These are phyloP conservation scores for Hemileia vastatrix DNA, from an alignment of 1,284 basidiomycete genomes.

Conservation along the genomic window DNA sequence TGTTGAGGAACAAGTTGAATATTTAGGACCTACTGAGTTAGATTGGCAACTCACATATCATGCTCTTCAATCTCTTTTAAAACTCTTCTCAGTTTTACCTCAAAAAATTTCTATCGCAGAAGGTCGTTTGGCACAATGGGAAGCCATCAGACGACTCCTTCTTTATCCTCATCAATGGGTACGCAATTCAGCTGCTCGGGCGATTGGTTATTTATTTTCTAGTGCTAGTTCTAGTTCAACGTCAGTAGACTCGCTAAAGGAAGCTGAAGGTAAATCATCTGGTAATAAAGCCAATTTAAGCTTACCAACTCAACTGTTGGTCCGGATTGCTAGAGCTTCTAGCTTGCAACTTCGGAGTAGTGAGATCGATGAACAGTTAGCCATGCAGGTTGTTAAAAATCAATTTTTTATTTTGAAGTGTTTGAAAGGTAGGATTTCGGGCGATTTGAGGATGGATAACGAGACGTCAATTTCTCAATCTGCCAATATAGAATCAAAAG, in stretches of 20 bases:
- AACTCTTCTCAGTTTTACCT: constrained; percentile 49
- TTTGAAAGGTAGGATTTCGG: too few relatives aligned
- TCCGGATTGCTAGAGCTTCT: constrained; percentile 64
- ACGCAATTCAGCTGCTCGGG: constrained; percentile 65
- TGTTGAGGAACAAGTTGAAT: constrained; percentile 48
- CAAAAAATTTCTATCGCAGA: constrained; percentile 46
- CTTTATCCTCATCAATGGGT: constrained; percentile 94
- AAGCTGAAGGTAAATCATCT: constrained; percentile 20
- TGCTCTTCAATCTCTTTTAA: constrained; percentile 57
- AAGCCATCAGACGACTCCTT: constrained; percentile 57
- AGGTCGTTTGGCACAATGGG: constrained; percentile 54
- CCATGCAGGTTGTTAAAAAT: constrained; percentile 85
- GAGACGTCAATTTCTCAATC: too few relatives aligned
- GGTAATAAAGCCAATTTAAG: constrained; percentile 7
- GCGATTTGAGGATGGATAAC: too few relatives aligned
- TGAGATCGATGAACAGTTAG: constrained; percentile 64
- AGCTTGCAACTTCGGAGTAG: constrained; percentile 72
- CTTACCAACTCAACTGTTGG: constrained; percentile 48
- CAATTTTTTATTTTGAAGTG: constrained; percentile 81
- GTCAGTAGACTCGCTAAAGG: too few relatives aligned
- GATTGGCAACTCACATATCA: constrained; percentile 83
- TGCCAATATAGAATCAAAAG: too few relatives aligned
- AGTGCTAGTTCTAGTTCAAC: too few relatives aligned
- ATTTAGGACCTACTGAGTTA: constrained; percentile 37
- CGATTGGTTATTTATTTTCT: constrained; percentile 64